phyloP scores from a whole-genome alignment of 1,139 yeast species.

The Saccharomycopsis phalli region DNA sequence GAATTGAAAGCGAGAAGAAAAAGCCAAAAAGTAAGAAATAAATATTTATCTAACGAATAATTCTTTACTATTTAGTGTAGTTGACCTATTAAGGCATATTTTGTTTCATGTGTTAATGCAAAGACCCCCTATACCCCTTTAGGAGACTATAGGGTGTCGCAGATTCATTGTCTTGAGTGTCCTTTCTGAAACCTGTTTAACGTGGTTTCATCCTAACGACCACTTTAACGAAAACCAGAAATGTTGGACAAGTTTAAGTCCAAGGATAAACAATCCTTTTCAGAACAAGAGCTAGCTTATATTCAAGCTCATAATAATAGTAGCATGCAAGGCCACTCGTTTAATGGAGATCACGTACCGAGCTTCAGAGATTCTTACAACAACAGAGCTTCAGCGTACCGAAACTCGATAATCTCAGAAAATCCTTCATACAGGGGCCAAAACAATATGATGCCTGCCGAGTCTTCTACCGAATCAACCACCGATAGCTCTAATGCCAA shows the following conservation, averaged over 20 bases:
- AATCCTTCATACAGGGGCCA: slow-evolving; percentile 7
- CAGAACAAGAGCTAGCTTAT: slow-evolving; percentile 17
- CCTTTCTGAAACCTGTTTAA: no score
- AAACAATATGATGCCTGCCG: slow-evolving; percentile 12
- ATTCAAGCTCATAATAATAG: slow-evolving; percentile 7
- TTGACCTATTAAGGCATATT: no score
- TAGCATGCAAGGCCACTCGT: background rate
- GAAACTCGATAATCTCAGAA: slow-evolving; percentile 4
- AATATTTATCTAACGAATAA: no score
- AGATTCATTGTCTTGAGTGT: no score
- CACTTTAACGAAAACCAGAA: no score
- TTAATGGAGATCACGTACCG: background rate
- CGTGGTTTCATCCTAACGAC: no score
- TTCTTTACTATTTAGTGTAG: no score
- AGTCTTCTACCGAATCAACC: slow-evolving; percentile 10
- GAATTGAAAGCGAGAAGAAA: slow-evolving; percentile 81
- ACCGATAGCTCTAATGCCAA: slow-evolving; percentile 14
- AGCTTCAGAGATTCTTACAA: background rate
- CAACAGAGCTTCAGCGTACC: slow-evolving; percentile 5
- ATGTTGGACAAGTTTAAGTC: slow-evolving; percentile 20
- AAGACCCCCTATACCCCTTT: no score
- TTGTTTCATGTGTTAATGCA: no score
- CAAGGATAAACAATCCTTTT: slow-evolving; percentile 15
- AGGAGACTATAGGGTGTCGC: no score
- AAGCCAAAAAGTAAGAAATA: slow-evolving; percentile 30